Base-by-base conservation (phyloP, 306 rosid genomes). In the Nissolia schottii region DNA sequence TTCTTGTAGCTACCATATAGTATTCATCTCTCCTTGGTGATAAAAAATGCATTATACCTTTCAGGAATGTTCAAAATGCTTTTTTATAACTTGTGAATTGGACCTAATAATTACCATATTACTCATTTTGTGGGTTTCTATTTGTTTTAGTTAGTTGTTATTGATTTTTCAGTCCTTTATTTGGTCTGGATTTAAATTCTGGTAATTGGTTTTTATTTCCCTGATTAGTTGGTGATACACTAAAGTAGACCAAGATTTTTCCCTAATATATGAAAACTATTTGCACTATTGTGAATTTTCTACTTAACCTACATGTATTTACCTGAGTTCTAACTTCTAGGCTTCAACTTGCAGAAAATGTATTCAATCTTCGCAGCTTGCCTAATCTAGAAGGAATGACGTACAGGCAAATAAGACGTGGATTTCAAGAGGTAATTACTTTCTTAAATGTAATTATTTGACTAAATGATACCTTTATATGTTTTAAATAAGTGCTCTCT, bases 321-420 rank as follows among this genome's bases (percentile, higher is more conserved):
- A 23, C 56, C 59, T 71, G 59, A 55, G 60, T 67, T 71, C 79
- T 64, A 65, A 78, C 56, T 56, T 27, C 18, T 64, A 35, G 59
- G 7, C 77, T 75, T 79, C 68, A 57, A 29, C 80, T 75, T 61
- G 92, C 96, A 94, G 98, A 94, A 81, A 91, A 91, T 80, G 96
- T 91, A 74, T 94, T 94, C 80, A 77, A 86, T 79, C 97, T 94
- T 71, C 67, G 82, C 78, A 82, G 82, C 82, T 85, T 86, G 61
- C 87, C 99, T 62, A 62, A 76, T 73, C 79, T 89, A 73, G 84
- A 76, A 13, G 99, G 99, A 74, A 67, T 68, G 73, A 85, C 76
- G 50, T 94, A 91, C 76, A 77, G 88, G 80, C 82, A 88, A 71
- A 73, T 89, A 73, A 82, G 96, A 41, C 89, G 64, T 71, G 79